These are phyloP conservation scores for Saxispiralis lemnorum DNA, from an alignment of 495 filamentous ascomycete genomes.

Conservation along the genomic window DNA sequence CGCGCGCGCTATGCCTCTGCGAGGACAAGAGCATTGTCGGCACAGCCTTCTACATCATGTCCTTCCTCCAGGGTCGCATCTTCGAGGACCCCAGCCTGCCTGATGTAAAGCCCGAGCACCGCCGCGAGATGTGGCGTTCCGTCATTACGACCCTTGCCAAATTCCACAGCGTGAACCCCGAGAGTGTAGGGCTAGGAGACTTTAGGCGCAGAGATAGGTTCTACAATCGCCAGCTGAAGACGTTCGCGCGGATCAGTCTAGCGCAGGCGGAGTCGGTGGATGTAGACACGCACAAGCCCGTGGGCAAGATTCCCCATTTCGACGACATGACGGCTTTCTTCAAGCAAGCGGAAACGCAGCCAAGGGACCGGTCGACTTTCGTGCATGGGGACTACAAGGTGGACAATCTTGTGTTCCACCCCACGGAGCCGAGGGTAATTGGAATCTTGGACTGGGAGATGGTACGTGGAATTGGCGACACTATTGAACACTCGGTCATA, in stretches of 20 bases:
- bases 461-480: not conserved
- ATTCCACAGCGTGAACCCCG: conserved; percentile 58
- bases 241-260: conserved; percentile 56
- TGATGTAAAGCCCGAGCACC: conserved; percentile 46
- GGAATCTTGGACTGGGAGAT: conserved; percentile 66
- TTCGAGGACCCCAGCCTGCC: conserved; percentile 79
- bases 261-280: conserved; percentile 62
- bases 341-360: conserved; percentile 44
- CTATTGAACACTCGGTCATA: not conserved
- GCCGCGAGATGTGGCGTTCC: conserved; percentile 68
- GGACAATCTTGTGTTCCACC: conserved; percentile 88
- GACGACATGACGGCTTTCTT: conserved; percentile 69
- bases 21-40: conserved; percentile 62
- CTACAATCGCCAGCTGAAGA: conserved; percentile 72
- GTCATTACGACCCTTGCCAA: conserved; percentile 70
- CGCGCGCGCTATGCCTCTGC: conserved; percentile 70
- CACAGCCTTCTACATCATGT: conserved; percentile 93
- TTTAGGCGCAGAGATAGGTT: conserved; percentile 66
- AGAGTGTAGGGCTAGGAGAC: conserved; percentile 42
- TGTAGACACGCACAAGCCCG: conserved; percentile 52
- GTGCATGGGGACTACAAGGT: conserved; percentile 98
- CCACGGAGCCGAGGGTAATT: conserved; percentile 72
- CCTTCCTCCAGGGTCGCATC: conserved; percentile 78
- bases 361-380: conserved; percentile 56
- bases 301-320: conserved; percentile 70